Percentiles rank a stretch among this genome's conserved stretches.
Evolutionary conservation across 169 alveolate genomes (phyloP).

Genomic region (Plasmodium inui): DNA sequence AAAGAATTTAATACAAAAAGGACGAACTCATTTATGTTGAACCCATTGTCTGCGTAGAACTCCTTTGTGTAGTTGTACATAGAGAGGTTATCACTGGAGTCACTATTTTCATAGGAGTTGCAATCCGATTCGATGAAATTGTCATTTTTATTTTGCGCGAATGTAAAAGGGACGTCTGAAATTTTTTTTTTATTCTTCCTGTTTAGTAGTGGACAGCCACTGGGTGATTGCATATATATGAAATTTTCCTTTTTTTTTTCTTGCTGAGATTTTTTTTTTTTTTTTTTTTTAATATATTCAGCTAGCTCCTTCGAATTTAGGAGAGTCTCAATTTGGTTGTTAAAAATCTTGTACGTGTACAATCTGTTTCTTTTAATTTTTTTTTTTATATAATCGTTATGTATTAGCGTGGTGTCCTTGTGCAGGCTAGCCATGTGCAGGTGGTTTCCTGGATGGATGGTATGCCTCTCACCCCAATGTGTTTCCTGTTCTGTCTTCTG

Average conservation of each 20-base stretch:
- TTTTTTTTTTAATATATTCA: slow-evolving; percentile 41
- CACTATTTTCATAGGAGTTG: slow-evolving; percentile 47
- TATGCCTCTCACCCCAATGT: neutral
- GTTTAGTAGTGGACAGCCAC: slow-evolving; percentile 6
- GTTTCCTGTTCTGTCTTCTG: neutral
- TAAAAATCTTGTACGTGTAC: slow-evolving; percentile 44
- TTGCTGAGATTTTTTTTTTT: slow-evolving; percentile 1
- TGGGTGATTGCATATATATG: slow-evolving; percentile 10
- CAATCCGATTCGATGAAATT: slow-evolving; percentile 39
- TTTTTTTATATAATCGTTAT: slow-evolving; percentile 64
- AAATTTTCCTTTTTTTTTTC: slow-evolving; percentile 46
- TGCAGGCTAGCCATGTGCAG: neutral
- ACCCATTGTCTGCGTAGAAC: slow-evolving; percentile 17
- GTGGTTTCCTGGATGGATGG: neutral
- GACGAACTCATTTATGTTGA: slow-evolving; percentile 22
- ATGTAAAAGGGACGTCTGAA: neutral
- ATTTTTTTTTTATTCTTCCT: slow-evolving; percentile 2
- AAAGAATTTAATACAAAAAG: slow-evolving; percentile 25
- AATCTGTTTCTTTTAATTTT: slow-evolving; percentile 63
- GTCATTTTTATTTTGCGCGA: slow-evolving; percentile 15
- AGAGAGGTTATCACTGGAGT: slow-evolving; percentile 53
- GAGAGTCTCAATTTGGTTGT: slow-evolving; percentile 55
- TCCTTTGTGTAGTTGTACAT: slow-evolving; percentile 15
- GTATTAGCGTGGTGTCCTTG: slow-evolving; percentile 38
- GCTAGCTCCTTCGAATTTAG: slow-evolving; percentile 35